Percentiles rank a stretch among this genome's conserved stretches.
Conservation (phyloP, 345 rosid genomes). For the Syzygium jambos region DNA sequence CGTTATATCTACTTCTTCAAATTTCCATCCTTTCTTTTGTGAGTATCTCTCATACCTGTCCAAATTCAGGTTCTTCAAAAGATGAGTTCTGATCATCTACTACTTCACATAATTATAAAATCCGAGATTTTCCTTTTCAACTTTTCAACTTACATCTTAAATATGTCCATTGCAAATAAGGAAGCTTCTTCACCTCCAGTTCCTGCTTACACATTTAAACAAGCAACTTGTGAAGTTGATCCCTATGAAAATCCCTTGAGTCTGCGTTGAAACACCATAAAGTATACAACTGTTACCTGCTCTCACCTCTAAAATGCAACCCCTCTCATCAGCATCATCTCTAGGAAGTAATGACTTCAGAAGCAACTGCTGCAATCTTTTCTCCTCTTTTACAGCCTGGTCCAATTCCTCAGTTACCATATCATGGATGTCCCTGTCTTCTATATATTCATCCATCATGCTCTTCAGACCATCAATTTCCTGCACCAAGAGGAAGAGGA, state of each 20-base stretch:
- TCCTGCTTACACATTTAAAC: slow-evolving; percentile 30
- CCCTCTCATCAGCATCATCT: slow-evolving; percentile 98
- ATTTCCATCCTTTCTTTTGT: slow-evolving; percentile 82
- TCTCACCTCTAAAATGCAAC: slow-evolving; percentile 95
- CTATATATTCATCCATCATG: slow-evolving; percentile 48
- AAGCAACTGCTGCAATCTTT: slow-evolving; percentile 57
- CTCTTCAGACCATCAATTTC: slow-evolving; percentile 70
- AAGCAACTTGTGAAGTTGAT: slow-evolving; percentile 1
- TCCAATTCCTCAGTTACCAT: slow-evolving; percentile 65
- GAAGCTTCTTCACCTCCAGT: slow-evolving; percentile 99
- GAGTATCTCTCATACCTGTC: slow-evolving; percentile 91
- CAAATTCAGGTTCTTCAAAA: not conserved
- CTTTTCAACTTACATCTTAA: slow-evolving; percentile 57
- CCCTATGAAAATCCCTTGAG: not conserved
- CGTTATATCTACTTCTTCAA: slow-evolving; percentile 67
- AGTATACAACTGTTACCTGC: slow-evolving; percentile 46
- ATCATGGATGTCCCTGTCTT: slow-evolving; percentile 73
- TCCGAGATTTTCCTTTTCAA: not conserved
- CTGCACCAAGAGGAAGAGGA: slow-evolving; percentile 18
- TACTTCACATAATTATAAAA: not conserved
- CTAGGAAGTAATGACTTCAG: slow-evolving; percentile 84
- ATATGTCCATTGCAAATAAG: slow-evolving; percentile 88
- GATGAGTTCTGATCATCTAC: not conserved
- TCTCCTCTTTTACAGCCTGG: slow-evolving; percentile 54
- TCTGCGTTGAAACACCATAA: not conserved